Conservation (phyloP, 257 asterid species). For the Gentiana straminea region DNA sequence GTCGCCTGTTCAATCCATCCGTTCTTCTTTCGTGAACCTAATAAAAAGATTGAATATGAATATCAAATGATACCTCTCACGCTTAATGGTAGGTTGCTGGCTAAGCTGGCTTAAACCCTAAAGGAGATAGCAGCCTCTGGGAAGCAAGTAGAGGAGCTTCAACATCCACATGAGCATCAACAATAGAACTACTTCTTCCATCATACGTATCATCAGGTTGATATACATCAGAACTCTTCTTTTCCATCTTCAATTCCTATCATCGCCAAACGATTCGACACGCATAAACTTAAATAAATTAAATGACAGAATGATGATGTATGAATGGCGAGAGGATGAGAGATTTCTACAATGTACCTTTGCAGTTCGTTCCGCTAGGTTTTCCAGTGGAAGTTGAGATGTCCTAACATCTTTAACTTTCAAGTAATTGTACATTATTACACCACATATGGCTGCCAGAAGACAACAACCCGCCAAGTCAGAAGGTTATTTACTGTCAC, state of each 20-base stretch:
- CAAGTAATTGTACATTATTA: slow-evolving; percentile 58
- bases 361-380: slow-evolving; percentile 39
- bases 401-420: slow-evolving; percentile 51
- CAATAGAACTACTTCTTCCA: slow-evolving; percentile 11
- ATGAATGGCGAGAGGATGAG: not conserved
- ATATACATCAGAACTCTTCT: slow-evolving; percentile 58
- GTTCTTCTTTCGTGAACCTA: slow-evolving; percentile 2
- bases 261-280: not conserved
- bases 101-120: slow-evolving; percentile 46
- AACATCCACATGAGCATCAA: slow-evolving; percentile 32
- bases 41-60: slow-evolving; percentile 3
- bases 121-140: slow-evolving; percentile 50
- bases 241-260: slow-evolving; percentile 65
- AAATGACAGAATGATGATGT: not conserved
- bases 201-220: slow-evolving; percentile 25
- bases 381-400: slow-evolving; percentile 34
- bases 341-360: slow-evolving; percentile 23
- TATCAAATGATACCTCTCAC: slow-evolving; percentile 10
- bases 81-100: slow-evolving; percentile 9
- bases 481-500: not conserved
- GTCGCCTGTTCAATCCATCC: slow-evolving; percentile 1
- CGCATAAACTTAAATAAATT: slow-evolving; percentile 5
- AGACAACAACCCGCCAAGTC: not conserved
- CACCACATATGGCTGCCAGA: slow-evolving; percentile 82
- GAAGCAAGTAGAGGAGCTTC: slow-evolving; percentile 52